Evolutionary conservation across 768 basidiomycete genomes (phyloP).

Genomic region (Tylopilus intermedius): DNA sequence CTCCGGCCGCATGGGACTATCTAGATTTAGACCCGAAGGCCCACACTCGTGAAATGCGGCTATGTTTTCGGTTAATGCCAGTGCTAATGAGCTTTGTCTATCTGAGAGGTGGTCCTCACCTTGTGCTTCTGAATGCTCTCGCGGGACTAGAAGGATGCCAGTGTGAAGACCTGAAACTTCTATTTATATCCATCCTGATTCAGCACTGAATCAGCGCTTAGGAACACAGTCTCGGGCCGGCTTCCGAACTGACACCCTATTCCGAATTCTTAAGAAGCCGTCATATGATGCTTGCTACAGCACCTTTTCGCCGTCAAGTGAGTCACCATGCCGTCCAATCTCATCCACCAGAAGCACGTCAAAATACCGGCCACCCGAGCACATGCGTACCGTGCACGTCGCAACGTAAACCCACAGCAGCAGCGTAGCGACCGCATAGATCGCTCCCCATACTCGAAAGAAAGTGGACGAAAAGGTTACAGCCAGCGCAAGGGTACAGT

Average conservation of each 20-base stretch:
- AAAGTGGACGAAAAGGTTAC: constrained; percentile 44
- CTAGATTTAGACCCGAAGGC: background rate
- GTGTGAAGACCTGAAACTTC: background rate
- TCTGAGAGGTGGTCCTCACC: no score
- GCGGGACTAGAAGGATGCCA: no score
- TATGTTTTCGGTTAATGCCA: background rate
- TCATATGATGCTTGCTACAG: background rate
- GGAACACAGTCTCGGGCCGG: no score
- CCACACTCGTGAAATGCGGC: no score
- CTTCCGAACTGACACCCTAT: no score
- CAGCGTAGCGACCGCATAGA: constrained; percentile 18
- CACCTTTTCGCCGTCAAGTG: no score
- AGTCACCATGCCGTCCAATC: background rate
- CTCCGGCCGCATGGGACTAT: background rate
- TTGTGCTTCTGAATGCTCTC: no score
- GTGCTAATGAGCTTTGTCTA: background rate
- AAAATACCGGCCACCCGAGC: no score
- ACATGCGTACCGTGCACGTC: constrained; percentile 30
- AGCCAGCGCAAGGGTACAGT: constrained; percentile 52
- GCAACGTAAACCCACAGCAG: constrained; percentile 51
- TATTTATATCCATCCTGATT: background rate
- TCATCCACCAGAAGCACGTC: background rate
- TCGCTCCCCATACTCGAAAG: no score
- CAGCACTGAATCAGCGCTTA: background rate
- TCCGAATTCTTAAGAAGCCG: background rate